Evolutionary conservation across 495 filamentous ascomycete genomes (phyloP).

Genomic region (Bacidia rubella): DNA sequence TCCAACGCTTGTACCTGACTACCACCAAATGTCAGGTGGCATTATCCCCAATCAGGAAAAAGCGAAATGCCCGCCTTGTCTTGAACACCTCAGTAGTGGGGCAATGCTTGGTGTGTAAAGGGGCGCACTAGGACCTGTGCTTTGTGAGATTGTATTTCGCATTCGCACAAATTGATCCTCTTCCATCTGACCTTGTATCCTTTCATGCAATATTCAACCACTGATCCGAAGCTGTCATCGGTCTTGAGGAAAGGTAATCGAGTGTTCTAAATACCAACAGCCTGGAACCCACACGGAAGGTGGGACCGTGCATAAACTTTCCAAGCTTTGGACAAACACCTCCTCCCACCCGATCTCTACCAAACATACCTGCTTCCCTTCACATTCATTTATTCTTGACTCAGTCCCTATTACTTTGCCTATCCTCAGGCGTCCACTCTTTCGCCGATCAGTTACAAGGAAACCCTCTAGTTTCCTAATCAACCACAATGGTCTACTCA

Average conservation of each 20-base stretch:
- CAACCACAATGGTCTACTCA: conserved; percentile 34
- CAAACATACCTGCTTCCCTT: background rate
- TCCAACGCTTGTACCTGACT: background rate
- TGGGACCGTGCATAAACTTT: background rate
- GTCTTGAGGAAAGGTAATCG: no score
- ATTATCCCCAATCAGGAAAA: no score
- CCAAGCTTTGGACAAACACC: background rate
- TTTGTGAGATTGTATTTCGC: no score
- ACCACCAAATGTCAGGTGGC: background rate
- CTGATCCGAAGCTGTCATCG: no score
- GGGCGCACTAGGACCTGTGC: no score
- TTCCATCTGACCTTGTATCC: no score
- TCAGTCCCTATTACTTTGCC: background rate
- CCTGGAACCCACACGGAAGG: background rate
- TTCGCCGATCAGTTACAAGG: background rate
- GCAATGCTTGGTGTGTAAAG: no score
- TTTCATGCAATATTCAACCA: no score
- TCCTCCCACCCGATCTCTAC: background rate
- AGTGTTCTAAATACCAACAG: background rate
- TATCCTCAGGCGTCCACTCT: background rate
- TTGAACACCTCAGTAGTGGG: no score
- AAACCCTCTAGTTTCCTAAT: background rate
- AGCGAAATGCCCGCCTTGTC: no score
- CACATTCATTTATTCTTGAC: background rate
- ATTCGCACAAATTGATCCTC: no score